A percentile compares a stretch with the other conserved stretches of the same genome.
Conservation (phyloP, 2,329 filamentous ascomycete genomes). For the Cladosporium sp. region DNA sequence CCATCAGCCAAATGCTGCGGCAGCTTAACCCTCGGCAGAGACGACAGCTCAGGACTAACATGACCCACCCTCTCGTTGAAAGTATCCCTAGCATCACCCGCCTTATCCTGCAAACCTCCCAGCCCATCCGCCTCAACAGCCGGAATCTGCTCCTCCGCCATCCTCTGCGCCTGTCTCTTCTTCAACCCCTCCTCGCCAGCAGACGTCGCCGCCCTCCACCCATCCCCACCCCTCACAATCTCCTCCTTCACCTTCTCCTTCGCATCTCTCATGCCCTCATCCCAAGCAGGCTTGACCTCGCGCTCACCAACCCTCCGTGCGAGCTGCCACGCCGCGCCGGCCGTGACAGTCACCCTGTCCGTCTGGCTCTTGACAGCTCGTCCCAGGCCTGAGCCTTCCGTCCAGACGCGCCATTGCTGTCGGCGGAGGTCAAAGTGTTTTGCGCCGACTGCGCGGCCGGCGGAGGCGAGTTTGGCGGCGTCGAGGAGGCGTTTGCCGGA, state of each 20-base stretch:
- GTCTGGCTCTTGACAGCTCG: constrained; percentile 60
- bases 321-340: constrained; percentile 57
- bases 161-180: constrained; percentile 38
- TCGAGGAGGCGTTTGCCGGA: constrained; percentile 50
- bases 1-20: constrained; percentile 48
- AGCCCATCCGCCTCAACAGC: constrained; percentile 1
- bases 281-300: constrained; percentile 8
- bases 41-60: constrained; percentile 46
- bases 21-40: constrained; percentile 52
- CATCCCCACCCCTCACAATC: constrained; percentile 10
- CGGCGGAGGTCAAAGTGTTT: constrained; percentile 57
- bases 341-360: constrained; percentile 58
- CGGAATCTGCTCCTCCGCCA: constrained; percentile 42
- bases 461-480: constrained; percentile 48
- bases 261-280: constrained; percentile 15
- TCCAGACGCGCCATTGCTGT: constrained; percentile 60
- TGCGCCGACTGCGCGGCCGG: constrained; percentile 42
- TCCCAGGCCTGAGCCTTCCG: constrained; percentile 60
- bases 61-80: constrained; percentile 51
- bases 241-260: constrained; percentile 26
- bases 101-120: background rate
- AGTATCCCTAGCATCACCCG: constrained; percentile 38
- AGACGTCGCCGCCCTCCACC: constrained; percentile 15
- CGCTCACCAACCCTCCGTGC: constrained; percentile 55
- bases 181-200: constrained; percentile 39